A percentile compares a stretch with the other conserved stretches of the same genome.
Evolutionary conservation across 2,329 filamentous ascomycete species (phyloP).

Genomic region (Emydomyces testavorans): DNA sequence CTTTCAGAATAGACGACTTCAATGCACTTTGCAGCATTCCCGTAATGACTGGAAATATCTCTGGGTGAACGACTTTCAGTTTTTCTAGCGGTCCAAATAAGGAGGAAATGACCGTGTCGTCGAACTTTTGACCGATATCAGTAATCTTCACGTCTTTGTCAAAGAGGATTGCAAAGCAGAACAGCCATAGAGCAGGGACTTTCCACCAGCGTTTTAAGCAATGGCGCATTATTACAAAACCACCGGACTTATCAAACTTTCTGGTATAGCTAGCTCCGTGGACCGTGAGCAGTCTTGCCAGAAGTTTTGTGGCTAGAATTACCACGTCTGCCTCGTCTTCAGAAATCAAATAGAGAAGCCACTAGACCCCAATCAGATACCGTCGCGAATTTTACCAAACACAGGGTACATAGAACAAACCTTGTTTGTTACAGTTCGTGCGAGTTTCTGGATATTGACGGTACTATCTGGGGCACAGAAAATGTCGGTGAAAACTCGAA

Average conservation of each 20-base stretch:
- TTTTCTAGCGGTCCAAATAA: constrained; percentile 52
- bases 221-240: constrained; percentile 74
- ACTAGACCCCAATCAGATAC: constrained; percentile 40
- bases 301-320: constrained; percentile 65
- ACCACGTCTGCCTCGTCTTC: constrained; percentile 78
- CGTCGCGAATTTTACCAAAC: constrained; percentile 22
- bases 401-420: constrained; percentile 38
- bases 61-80: constrained; percentile 59
- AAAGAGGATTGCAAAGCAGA: constrained; percentile 81
- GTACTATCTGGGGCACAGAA: constrained; percentile 62
- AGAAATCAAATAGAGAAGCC: constrained; percentile 81
- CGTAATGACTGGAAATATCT: constrained; percentile 66
- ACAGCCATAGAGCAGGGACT: constrained; percentile 69
- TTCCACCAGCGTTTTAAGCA: constrained; percentile 83
- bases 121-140: constrained; percentile 61
- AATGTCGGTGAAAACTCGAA: constrained; percentile 65
- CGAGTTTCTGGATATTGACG: constrained; percentile 70
- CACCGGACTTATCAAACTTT: constrained; percentile 82
- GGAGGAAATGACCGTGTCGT: constrained; percentile 61
- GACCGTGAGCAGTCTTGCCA: constrained; percentile 69
- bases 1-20: constrained; percentile 51
- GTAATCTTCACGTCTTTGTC: constrained; percentile 66
- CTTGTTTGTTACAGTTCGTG: constrained; percentile 89
- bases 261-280: constrained; percentile 71
- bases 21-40: constrained; percentile 81